phyloP scores from a whole-genome alignment of 192 early-diverging fungal genomes.

The Geosiphon pyriformis region DNA sequence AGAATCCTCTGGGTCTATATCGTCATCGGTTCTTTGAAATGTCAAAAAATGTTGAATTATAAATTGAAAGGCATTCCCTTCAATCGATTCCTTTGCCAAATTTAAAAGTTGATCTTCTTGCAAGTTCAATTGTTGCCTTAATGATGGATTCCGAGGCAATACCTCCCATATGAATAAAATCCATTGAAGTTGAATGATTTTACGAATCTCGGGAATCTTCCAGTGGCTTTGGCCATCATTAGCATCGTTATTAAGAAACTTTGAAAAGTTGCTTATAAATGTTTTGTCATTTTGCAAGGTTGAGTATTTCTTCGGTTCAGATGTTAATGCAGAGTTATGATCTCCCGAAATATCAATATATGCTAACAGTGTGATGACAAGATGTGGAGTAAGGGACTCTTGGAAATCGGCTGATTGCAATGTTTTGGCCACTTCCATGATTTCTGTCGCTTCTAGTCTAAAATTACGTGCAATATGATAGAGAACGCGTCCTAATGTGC shows the following conservation, averaged over 20 bases:
- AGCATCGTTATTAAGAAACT: conserved; percentile 19
- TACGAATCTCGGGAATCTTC: conserved; percentile 31
- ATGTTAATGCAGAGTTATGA: conserved; percentile 26
- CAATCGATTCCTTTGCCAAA: conserved; percentile 50
- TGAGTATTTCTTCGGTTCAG: conserved; percentile 25
- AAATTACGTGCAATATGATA: conserved; percentile 39
- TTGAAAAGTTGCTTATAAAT: conserved; percentile 34
- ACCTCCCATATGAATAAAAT: conserved; percentile 46
- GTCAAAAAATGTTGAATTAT: conserved; percentile 59
- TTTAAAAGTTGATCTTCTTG: conserved; percentile 37
- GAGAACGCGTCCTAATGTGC: conserved; percentile 38
- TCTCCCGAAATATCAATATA: conserved; percentile 39
- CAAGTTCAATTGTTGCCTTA: conserved; percentile 38
- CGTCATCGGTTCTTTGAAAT: conserved; percentile 29
- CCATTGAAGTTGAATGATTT: conserved; percentile 56
- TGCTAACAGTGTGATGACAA: conserved; percentile 35
- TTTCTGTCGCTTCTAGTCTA: conserved; percentile 30
- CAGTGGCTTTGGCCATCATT: conserved; percentile 23
- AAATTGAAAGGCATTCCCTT: conserved; percentile 55
- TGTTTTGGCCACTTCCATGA: conserved; percentile 32
- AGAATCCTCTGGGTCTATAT: not conserved
- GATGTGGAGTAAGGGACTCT: conserved; percentile 28
- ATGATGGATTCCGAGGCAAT: conserved; percentile 40
- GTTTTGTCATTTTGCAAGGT: conserved; percentile 29
- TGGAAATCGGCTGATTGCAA: conserved; percentile 33